A percentile compares a stretch with the other conserved stretches of the same genome.
Evolutionary conservation across 2,329 filamentous ascomycete genomes (phyloP).

Genomic region (Nothopassalora personata): DNA sequence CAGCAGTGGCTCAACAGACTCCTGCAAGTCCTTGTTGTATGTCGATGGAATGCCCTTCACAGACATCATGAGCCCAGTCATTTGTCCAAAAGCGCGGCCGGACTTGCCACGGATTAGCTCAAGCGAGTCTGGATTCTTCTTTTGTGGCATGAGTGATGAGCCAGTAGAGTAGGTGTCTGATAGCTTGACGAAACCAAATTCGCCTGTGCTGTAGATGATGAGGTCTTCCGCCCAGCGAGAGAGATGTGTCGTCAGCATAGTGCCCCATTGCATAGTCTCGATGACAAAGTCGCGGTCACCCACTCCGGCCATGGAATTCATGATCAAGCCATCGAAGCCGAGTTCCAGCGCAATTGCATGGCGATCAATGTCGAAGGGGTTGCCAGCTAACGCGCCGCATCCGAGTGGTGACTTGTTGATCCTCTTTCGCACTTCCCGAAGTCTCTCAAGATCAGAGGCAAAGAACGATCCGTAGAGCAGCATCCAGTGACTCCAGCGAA

Average conservation of each 20-base stretch:
- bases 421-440: conserved; percentile 66
- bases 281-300: conserved; percentile 77
- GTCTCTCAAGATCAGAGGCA: conserved; percentile 66
- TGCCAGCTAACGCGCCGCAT: conserved; percentile 72
- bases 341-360: conserved; percentile 72
- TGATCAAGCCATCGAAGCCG: conserved; percentile 68
- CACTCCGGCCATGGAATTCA: conserved; percentile 72
- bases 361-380: conserved; percentile 77
- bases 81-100: conserved; percentile 72
- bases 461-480: conserved; percentile 70
- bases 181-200: conserved; percentile 70
- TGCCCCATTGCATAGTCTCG: conserved; percentile 75
- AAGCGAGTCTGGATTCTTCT: conserved; percentile 75
- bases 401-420: conserved; percentile 70
- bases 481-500: conserved; percentile 79
- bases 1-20: conserved; percentile 78
- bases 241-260: conserved; percentile 73
- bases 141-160: conserved; percentile 73
- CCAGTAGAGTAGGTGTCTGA: conserved; percentile 78
- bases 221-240: conserved; percentile 79
- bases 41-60: conserved; percentile 71
- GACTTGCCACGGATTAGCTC: conserved; percentile 72
- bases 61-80: conserved; percentile 73
- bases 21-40: conserved; percentile 92
- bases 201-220: conserved; percentile 72